phyloP scores from a whole-genome alignment of 306 rosid genomes.

The Trichosanthes truncata region DNA sequence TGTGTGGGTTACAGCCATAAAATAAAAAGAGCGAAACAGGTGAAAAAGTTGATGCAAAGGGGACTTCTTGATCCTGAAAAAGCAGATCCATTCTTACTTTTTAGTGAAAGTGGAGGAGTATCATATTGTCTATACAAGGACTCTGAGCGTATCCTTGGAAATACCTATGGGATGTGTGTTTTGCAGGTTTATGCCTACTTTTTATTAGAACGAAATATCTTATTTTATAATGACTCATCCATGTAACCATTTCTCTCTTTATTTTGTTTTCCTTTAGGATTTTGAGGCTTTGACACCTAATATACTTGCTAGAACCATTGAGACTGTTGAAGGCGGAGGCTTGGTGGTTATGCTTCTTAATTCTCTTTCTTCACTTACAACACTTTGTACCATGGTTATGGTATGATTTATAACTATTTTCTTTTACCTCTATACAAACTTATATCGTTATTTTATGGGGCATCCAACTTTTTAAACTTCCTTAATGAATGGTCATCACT shows the following conservation, averaged over 20 bases:
- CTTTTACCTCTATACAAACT: background rate
- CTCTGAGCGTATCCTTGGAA: conserved; percentile 76
- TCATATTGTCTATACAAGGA: conserved; percentile 68
- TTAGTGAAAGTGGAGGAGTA: conserved; percentile 53
- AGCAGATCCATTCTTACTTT: conserved; percentile 70
- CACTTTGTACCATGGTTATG: conserved; percentile 92
- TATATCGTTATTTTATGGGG: background rate
- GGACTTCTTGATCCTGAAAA: conserved; percentile 79
- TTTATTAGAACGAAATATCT: background rate
- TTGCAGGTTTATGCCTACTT: conserved; percentile 50
- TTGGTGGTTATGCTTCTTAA: conserved; percentile 58
- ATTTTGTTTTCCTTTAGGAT: conserved; percentile 34
- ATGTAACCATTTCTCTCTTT: background rate
- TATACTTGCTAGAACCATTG: conserved; percentile 82
- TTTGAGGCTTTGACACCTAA: conserved; percentile 91
- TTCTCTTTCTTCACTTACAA: conserved; percentile 69
- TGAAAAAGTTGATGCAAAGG: conserved; percentile 50
- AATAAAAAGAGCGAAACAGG: conserved; percentile 67
- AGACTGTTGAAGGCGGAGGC: conserved; percentile 96
- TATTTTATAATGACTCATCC: background rate
- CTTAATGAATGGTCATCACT: background rate
- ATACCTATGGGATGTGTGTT: conserved; percentile 86
- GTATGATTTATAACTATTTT: conserved; percentile 26
- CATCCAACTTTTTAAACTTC: background rate
- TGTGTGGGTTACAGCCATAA: conserved; percentile 42